Evolutionary conservation across 768 basidiomycete genomes (phyloP).

Genomic region (Imleria badia): DNA sequence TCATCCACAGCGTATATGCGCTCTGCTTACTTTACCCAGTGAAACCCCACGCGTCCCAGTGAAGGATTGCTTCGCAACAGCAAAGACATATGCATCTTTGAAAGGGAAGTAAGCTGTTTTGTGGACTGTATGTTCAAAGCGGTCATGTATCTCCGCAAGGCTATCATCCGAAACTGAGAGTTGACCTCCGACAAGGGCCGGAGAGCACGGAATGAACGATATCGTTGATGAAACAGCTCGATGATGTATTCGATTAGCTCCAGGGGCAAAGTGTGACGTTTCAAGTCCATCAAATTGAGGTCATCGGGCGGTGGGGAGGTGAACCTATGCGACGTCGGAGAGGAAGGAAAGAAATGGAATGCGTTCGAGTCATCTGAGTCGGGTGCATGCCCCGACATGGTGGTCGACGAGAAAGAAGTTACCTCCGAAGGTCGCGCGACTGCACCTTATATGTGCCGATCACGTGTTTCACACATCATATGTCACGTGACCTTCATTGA

Average conservation of each 20-base stretch:
- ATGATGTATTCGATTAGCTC: constrained; percentile 35
- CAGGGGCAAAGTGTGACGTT: constrained; percentile 24
- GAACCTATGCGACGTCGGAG: constrained; percentile 18
- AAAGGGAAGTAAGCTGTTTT: constrained; percentile 30
- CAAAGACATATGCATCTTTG: constrained; percentile 32
- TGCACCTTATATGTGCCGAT: background rate
- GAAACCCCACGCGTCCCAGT: constrained; percentile 31
- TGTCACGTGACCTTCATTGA: constrained; percentile 24
- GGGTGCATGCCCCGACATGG: constrained; percentile 13
- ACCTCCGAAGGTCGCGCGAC: background rate
- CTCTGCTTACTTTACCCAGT: constrained; percentile 48
- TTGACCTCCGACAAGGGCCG: constrained; percentile 42
- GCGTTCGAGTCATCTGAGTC: constrained; percentile 15
- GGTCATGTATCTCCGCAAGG: constrained; percentile 37
- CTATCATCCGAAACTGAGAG: constrained; percentile 41
- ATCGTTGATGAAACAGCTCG: constrained; percentile 18
- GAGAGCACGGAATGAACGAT: constrained; percentile 35
- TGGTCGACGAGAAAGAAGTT: constrained; percentile 4
- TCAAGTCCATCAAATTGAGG: background rate
- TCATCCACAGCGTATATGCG: constrained; percentile 17
- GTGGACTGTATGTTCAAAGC: constrained; percentile 20
- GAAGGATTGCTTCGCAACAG: constrained; percentile 16
- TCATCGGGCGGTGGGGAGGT: constrained; percentile 22
- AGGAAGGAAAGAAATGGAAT: constrained; percentile 15
- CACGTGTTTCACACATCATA: constrained; percentile 15